A percentile compares a stretch with the other conserved stretches of the same genome.
Evolutionary conservation across 192 early-diverging fungal genomes (phyloP).

Genomic region (Dimargaris cristalligena): DNA sequence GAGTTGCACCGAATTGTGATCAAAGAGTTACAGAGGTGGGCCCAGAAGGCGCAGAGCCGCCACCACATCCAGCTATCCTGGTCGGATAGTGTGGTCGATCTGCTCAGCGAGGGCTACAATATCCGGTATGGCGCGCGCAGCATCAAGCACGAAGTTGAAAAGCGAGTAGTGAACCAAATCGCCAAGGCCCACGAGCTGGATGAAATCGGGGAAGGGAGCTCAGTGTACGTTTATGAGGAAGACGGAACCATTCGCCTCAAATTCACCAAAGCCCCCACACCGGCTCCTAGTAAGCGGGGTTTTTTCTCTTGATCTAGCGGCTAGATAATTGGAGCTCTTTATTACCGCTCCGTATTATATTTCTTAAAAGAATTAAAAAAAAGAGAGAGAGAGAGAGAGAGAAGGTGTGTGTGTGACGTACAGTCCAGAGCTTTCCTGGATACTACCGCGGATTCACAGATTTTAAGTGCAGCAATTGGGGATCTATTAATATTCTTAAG

Average conservation of each 20-base stretch:
- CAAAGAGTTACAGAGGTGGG: constrained; percentile 22
- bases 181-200: constrained; percentile 28
- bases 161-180: constrained; percentile 24
- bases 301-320: constrained; percentile 2
- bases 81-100: constrained; percentile 21
- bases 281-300: background rate
- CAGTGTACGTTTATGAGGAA: constrained; percentile 18
- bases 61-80: constrained; percentile 25
- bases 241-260: constrained; percentile 7
- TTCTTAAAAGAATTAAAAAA: too few species aligned
- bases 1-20: constrained; percentile 19
- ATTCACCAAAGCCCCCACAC: background rate
- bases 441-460: too few species aligned
- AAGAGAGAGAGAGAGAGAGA: too few species aligned
- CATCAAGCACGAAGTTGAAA: constrained; percentile 29
- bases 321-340: too few species aligned
- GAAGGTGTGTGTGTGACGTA: too few species aligned
- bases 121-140: constrained; percentile 28
- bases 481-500: too few species aligned
- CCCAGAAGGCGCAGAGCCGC: constrained; percentile 21
- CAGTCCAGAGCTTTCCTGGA: too few species aligned
- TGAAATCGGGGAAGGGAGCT: constrained; percentile 22
- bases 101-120: constrained; percentile 21
- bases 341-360: too few species aligned
- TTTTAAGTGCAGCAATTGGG: too few species aligned